Conservation (phyloP, 2,329 filamentous ascomycete genomes). For the Purpureocillium takamizusanense region DNA sequence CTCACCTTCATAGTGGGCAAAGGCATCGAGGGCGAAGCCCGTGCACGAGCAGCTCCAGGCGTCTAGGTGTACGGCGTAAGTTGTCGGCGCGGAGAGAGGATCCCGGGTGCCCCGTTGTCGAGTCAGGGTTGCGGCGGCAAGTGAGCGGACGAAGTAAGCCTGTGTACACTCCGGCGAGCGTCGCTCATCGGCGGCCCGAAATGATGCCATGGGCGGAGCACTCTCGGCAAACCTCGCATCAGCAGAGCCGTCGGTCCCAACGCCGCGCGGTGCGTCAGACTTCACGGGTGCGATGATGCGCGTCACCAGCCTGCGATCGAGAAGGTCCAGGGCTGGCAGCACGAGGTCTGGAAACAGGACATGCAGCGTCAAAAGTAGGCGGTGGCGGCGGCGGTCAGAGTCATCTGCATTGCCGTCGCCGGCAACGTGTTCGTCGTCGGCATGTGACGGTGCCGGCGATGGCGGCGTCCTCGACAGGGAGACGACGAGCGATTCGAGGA, state of each 20-base stretch:
- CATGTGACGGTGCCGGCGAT: conserved; percentile 12
- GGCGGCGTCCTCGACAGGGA: conserved; percentile 21
- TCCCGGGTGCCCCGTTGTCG: conserved; percentile 10
- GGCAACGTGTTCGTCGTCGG: conserved; percentile 4
- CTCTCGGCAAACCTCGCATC: no score
- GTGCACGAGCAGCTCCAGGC: conserved; percentile 91
- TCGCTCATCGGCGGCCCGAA: neutral
- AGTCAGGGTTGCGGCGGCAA: conserved; percentile 25
- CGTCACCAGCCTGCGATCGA: conserved; percentile 68
- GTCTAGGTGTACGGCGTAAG: conserved; percentile 62
- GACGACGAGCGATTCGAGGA: conserved; percentile 41
- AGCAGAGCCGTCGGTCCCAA: neutral
- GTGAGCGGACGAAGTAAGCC: conserved; percentile 59
- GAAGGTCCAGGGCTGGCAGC: conserved; percentile 76
- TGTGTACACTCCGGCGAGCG: conserved; percentile 1
- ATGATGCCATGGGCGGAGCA: no score
- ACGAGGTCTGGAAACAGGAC: conserved; percentile 74
- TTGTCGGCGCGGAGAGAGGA: conserved; percentile 8
- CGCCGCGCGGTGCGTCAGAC: no score
- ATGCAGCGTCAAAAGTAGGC: conserved; percentile 70
- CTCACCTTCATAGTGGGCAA: conserved; percentile 22
- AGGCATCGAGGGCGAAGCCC: conserved; percentile 68
- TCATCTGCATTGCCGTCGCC: neutral
- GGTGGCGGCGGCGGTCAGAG: conserved; percentile 19
- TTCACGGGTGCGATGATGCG: conserved; percentile 25